Evolutionary conservation across 164 flowering plant genomes (phyloP).

Genomic region (Berberis thunbergii): DNA sequence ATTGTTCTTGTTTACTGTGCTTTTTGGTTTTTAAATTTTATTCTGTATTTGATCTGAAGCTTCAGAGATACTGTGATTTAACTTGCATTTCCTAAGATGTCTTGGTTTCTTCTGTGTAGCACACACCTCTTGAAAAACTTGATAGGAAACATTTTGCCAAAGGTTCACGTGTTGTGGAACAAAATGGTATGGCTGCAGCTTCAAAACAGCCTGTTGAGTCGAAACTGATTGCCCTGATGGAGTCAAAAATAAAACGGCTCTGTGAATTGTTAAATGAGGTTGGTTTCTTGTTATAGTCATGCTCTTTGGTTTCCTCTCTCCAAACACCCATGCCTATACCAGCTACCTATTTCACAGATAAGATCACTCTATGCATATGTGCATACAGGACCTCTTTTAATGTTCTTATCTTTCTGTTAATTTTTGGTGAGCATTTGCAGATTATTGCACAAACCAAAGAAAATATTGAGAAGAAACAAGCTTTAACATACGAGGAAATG

Average conservation of each 20-base stretch:
- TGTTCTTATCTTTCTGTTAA: too few relatives aligned
- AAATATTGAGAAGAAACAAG: constrained; percentile 90
- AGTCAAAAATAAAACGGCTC: constrained; percentile 61
- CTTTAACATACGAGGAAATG: constrained; percentile 91
- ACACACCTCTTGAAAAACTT: constrained; percentile 76
- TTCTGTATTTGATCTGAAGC: not conserved
- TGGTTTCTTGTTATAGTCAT: not conserved
- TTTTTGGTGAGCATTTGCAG: constrained; percentile 28
- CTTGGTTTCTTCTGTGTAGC: constrained; percentile 32
- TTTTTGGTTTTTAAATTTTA: not conserved
- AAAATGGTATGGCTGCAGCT: constrained; percentile 36
- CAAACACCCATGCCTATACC: not conserved
- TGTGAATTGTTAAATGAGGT: constrained; percentile 87
- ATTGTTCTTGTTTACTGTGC: too few relatives aligned
- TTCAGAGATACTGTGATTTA: not conserved
- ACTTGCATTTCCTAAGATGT: constrained; percentile 1
- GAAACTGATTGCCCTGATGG: constrained; percentile 74
- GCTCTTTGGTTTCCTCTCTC: not conserved
- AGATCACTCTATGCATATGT: not conserved
- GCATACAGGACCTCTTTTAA: too few relatives aligned
- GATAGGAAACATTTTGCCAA: constrained; percentile 93
- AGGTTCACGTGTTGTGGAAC: constrained; percentile 38
- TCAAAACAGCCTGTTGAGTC: constrained; percentile 33
- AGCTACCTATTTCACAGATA: not conserved
- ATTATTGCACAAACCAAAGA: constrained; percentile 76